Evolutionary conservation across 2,329 filamentous ascomycete species (phyloP), one percentile per base, ranked within the genome.

Genomic region (Knoxdaviesia proteae): DNA sequence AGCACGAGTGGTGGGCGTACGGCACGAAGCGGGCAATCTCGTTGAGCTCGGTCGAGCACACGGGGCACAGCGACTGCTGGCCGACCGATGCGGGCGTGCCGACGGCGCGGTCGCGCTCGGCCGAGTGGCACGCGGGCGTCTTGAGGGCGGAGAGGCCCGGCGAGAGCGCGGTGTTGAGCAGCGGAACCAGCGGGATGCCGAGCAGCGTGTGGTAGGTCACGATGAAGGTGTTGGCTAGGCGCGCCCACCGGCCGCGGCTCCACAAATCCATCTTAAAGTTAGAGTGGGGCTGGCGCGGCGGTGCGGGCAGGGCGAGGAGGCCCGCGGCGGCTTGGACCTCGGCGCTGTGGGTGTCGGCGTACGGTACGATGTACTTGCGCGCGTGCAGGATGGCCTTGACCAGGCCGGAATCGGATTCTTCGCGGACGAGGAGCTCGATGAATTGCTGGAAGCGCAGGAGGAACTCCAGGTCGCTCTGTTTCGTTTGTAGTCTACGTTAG

Each of bases 21-120:
- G 90, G 90, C 38, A 98, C 82, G 51, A 80, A 78, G 42, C 79
- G 69, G 2, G 90, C 88, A 34, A 98, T 71, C 53, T 87, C 82
- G 57, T 96, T 96, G 44, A 98, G 72, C 60, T 98, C 90, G 1
- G 81, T 90, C 40, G 81, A 90, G 64, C 90, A 98, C 54, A 98
- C 96, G 3, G 90, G 90, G 52, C 90, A 98, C 37, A 96, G 76
- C 40, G 47, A 46, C 42, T 48, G 49, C 6, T 45, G 50, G 40
- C 49, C 38, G 38, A 40, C 44, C 20, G 40, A 44, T 29, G 38
- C 36, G 11, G 35, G 33, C 40, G 42, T 31, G 33, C 38, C 41
- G 4, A 34, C 32, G 20, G 37, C 36, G 39, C 39, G 41, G 31
- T 20, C 10, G 36, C 34, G n/a, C 36, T 10, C 34, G 36, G 50